Evolutionary conservation across 306 rosid species (phyloP).

Genomic region (Lithocarpus polystachyus): DNA sequence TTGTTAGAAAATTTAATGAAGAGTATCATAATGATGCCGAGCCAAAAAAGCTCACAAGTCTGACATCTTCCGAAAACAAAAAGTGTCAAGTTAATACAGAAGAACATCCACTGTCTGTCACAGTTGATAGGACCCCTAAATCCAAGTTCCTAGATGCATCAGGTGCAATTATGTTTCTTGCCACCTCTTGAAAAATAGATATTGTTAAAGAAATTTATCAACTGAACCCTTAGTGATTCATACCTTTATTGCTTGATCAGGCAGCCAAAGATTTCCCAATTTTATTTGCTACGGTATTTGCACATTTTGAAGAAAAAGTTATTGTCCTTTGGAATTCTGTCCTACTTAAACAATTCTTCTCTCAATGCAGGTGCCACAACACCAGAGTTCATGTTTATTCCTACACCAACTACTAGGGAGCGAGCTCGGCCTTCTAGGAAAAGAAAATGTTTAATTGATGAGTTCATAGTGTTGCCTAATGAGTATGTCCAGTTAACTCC

Average conservation of each 20-base stretch:
- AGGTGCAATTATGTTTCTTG: conserved; percentile 26
- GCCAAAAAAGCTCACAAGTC: conserved; percentile 20
- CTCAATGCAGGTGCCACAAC: conserved; percentile 43
- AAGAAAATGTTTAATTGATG: conserved; percentile 60
- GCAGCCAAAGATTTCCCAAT: not conserved
- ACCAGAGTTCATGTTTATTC: conserved; percentile 39
- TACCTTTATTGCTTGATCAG: not conserved
- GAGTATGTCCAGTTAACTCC: conserved; percentile 43
- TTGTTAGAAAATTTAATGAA: conserved; percentile 25
- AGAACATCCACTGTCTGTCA: conserved; percentile 20
- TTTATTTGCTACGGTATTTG: not conserved
- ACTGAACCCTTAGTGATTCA: not conserved
- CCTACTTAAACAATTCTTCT: conserved; percentile 3
- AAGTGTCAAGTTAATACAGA: conserved; percentile 9
- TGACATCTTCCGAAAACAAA: conserved; percentile 34
- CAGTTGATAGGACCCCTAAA: conserved; percentile 34
- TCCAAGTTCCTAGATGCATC: conserved; percentile 39
- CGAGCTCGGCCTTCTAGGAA: conserved; percentile 40
- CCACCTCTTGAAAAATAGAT: not conserved
- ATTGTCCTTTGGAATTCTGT: not conserved
- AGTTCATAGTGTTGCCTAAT: conserved; percentile 39
- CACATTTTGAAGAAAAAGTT: not conserved
- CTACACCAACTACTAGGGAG: conserved; percentile 57
- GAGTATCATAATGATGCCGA: conserved; percentile 29
- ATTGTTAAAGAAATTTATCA: not conserved